A percentile compares a stretch with the other conserved stretches of the same genome.
These are phyloP conservation scores for Colletotrichum musae DNA, from an alignment of 2,329 filamentous ascomycete species.

Conservation along the genomic window DNA sequence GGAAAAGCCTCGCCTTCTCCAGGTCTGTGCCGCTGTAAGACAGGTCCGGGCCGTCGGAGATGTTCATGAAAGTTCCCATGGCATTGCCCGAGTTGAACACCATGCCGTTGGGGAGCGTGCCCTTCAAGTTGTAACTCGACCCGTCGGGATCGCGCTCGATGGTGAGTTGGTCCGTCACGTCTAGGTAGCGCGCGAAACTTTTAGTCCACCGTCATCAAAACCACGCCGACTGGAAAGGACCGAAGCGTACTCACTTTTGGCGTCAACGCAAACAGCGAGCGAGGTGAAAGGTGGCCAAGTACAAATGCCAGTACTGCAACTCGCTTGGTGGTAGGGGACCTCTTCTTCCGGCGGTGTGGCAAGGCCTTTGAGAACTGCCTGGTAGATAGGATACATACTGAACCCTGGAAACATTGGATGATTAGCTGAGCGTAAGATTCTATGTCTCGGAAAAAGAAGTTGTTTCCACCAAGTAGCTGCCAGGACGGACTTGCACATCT, in stretches of 20 bases:
- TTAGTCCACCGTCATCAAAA: too few relatives aligned
- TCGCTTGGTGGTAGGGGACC: constrained; percentile 11
- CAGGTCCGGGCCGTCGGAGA: neutral
- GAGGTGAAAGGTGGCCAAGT: constrained; percentile 18
- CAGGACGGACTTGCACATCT: neutral
- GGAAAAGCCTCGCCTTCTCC: neutral
- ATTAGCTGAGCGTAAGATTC: too few relatives aligned
- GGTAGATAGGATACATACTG: constrained; percentile 11
- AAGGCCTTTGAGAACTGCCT: constrained; percentile 4
- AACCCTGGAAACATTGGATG: neutral
- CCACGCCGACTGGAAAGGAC: too few relatives aligned
- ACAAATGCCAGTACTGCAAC: constrained; percentile 19
- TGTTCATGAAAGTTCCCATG: neutral
- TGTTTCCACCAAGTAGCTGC: too few relatives aligned
- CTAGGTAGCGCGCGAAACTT: neutral
- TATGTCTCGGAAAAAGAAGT: too few relatives aligned
- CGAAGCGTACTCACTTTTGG: neutral
- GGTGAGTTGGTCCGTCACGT: neutral
- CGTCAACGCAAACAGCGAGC: constrained; percentile 20
- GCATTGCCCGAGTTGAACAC: neutral
- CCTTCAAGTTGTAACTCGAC: neutral
- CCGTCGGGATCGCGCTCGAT: neutral
- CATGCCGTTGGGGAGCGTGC: constrained; percentile 9
- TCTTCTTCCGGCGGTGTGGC: constrained; percentile 5
- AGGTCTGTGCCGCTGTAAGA: constrained; percentile 3